Evolutionary conservation across 2,329 filamentous ascomycete genomes (phyloP).

Genomic region (Hypoxylon sp.): DNA sequence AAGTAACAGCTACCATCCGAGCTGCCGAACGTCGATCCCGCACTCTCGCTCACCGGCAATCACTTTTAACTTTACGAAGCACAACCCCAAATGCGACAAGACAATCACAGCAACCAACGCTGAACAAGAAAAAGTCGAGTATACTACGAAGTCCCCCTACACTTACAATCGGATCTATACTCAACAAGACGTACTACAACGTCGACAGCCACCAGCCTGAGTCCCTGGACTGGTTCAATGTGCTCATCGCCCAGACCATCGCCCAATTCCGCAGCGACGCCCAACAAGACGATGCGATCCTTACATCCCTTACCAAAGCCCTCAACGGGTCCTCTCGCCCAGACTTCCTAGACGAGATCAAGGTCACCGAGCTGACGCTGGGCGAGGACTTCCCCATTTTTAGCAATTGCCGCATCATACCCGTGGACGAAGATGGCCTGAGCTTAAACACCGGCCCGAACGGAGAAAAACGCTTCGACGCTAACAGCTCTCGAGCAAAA

Average conservation of each 20-base stretch:
- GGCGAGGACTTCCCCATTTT: slow-evolving; percentile 99
- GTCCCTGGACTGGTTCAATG: slow-evolving; percentile 98
- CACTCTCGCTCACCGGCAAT: slow-evolving; percentile 82
- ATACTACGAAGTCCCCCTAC: slow-evolving; percentile 80
- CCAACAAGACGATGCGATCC: slow-evolving; percentile 89
- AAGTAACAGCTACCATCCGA: slow-evolving; percentile 81
- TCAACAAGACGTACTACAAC: slow-evolving; percentile 98
- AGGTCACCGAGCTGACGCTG: slow-evolving; percentile 91
- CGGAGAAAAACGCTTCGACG: slow-evolving; percentile 66
- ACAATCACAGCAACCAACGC: slow-evolving; percentile 59
- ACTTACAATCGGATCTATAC: slow-evolving; percentile 91
- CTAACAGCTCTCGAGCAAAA: slow-evolving; percentile 63
- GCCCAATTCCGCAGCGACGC: slow-evolving; percentile 95
- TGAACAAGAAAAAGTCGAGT: slow-evolving; percentile 78
- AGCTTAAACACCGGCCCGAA: slow-evolving; percentile 62
- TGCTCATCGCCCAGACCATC: slow-evolving; percentile 95
- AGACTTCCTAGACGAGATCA: slow-evolving; percentile 93
- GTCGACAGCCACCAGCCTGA: slow-evolving; percentile 96
- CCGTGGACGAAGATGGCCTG: slow-evolving; percentile 84
- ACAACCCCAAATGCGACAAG: slow-evolving; percentile 56
- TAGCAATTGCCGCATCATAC: slow-evolving; percentile 96
- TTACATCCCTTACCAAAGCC: slow-evolving; percentile 85
- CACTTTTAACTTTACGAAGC: slow-evolving; percentile 73
- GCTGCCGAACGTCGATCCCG: slow-evolving; percentile 81
- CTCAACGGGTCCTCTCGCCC: slow-evolving; percentile 90